Base-by-base conservation (phyloP, 2,329 filamentous ascomycete genomes). In the Trichoderma oligosporum region DNA sequence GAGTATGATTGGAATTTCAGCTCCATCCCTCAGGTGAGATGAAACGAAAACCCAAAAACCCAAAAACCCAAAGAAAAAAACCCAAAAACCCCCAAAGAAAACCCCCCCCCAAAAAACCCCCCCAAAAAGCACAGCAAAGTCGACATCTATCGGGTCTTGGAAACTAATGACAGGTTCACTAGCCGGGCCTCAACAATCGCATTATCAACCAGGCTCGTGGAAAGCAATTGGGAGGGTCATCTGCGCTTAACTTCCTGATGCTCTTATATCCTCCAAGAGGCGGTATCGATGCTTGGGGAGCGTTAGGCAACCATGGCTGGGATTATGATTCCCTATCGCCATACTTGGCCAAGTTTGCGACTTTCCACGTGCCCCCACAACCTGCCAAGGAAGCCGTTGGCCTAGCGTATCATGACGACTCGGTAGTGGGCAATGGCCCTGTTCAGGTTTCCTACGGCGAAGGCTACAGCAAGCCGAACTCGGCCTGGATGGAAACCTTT, bases 161-260 rank as follows among this genome's bases (percentile, higher is more conserved):
- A 7, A 18, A 14, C 35, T 53, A 25, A 47, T 14, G 14, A 20
- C n/a, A 27, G 33, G 2, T 16, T 12, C 29, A 4, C 41, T 18
- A 58, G 56, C 2, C 56, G 25, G 33, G 18, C 4, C 55, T 60
- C 25, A 59, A 61, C 55, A 56, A 60, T 48, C 61, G 62, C 12
- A 39, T 57, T 11, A 58, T 66, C 39, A 60, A 57, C 48, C 58
- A 62, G 14, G 39, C 80, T 16, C 75, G 81, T 42, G 78, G 82
- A n/a, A 81, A 80, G 67, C 73, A 73, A 2, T 75, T 84, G 0
- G 82, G 82, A 42, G 82, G 82, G 20, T 80, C 77, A 56, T 78
- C 74, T 1, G 78, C 73, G 44, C 65, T 82, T 46, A 85, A 86
- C 67, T 85, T 83, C 65, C 82, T 79, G 42, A 51, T 63, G 53